phyloP scores from a whole-genome alignment of 148 eudicot genomes.

The Agrostemma githago region DNA sequence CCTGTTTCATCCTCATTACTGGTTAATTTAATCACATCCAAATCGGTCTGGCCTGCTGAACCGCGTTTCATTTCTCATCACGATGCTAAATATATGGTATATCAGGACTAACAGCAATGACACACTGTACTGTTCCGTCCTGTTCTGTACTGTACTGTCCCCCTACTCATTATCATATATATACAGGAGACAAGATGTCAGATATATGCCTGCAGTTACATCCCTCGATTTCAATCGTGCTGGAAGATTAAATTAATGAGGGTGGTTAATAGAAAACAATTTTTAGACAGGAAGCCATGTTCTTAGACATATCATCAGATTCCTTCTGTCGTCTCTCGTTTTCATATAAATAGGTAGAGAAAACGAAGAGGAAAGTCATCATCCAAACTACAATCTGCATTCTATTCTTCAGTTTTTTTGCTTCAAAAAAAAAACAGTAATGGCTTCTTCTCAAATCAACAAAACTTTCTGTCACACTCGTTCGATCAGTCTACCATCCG shows the following conservation, averaged over 20 bases:
- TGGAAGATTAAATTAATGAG: background rate
- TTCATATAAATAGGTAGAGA: slow-evolving; percentile 13
- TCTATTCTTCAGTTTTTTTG: background rate
- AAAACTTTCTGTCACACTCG: slow-evolving; percentile 26
- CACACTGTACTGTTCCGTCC: background rate
- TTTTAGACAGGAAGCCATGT: background rate
- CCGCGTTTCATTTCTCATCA: background rate
- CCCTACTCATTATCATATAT: background rate
- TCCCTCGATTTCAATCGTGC: background rate
- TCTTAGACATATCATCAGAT: background rate
- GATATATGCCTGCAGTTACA: background rate
- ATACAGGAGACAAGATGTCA: slow-evolving; percentile 1
- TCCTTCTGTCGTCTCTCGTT: slow-evolving; percentile 15
- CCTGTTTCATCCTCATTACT: background rate
- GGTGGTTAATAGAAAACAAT: background rate
- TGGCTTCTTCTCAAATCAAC: background rate
- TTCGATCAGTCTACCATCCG: slow-evolving; percentile 29
- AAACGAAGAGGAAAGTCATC: background rate
- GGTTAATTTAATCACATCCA: background rate
- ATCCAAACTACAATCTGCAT: slow-evolving; percentile 6
- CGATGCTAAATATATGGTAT: background rate
- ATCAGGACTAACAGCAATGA: background rate
- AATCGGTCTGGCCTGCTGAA: background rate
- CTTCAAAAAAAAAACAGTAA: background rate
- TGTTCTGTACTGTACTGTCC: too few relatives aligned